Evolutionary conservation across 2,329 filamentous ascomycete species (phyloP).

Genomic region (Alternaria novae-zelandiae): DNA sequence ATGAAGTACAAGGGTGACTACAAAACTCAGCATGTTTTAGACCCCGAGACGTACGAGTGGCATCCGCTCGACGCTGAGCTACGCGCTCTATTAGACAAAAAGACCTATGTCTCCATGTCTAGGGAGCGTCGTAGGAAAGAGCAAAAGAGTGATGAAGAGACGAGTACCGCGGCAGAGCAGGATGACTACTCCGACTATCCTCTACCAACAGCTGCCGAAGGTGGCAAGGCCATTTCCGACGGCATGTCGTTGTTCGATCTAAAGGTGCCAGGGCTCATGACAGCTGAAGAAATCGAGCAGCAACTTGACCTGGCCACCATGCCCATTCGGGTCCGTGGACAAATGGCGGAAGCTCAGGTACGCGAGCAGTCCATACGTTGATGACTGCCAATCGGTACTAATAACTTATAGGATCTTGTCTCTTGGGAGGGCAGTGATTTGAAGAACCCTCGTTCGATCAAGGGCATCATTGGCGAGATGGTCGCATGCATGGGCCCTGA

Average conservation of each 20-base stretch:
- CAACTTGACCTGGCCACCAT: constrained; percentile 66
- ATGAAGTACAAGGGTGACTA: constrained; percentile 88
- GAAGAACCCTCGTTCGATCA: constrained; percentile 59
- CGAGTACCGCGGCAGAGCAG: constrained; percentile 2
- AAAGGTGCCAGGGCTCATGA: constrained; percentile 71
- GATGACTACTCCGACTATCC: constrained; percentile 31
- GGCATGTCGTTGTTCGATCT: constrained; percentile 63
- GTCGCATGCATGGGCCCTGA: constrained; percentile 70
- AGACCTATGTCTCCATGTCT: constrained; percentile 60
- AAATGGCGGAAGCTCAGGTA: constrained; percentile 44
- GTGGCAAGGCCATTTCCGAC: constrained; percentile 41
- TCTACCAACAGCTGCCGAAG: constrained; percentile 36
- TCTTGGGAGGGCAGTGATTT: constrained; percentile 65
- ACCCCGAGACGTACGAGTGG: constrained; percentile 71
- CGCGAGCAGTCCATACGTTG: constrained; percentile 3
- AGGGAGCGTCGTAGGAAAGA: constrained; percentile 40
- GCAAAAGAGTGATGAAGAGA: background rate
- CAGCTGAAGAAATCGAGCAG: constrained; percentile 58
- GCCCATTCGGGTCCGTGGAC: constrained; percentile 56
- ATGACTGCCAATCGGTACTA: constrained; percentile 30
- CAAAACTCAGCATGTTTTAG: constrained; percentile 74
- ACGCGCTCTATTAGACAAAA: constrained; percentile 60
- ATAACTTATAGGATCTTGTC: constrained; percentile 58
- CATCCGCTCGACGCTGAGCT: constrained; percentile 62
- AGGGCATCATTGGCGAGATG: constrained; percentile 70